A percentile compares a stretch with the other conserved stretches of the same genome.
These are phyloP conservation scores for Rhizopogon vulgaris DNA, from an alignment of 768 basidiomycete species.

Conservation along the genomic window DNA sequence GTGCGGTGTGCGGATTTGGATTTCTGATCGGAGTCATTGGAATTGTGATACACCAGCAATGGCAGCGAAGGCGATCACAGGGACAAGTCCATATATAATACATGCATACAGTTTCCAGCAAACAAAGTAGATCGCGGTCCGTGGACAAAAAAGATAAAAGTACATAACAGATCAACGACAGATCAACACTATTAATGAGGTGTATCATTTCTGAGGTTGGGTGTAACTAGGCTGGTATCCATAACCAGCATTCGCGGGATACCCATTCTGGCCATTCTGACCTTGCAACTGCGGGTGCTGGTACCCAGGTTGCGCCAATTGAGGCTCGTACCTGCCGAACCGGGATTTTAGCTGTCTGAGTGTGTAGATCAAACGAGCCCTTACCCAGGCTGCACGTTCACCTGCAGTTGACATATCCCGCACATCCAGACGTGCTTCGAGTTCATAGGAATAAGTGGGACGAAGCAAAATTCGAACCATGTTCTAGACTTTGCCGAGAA, in stretches of 20 bases:
- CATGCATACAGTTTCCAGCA: not conserved
- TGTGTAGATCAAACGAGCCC: conserved; percentile 13
- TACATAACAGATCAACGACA: not conserved
- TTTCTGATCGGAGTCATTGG: conserved; percentile 30
- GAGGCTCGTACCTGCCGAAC: conserved; percentile 29
- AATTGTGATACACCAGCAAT: conserved; percentile 9
- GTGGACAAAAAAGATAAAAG: not conserved
- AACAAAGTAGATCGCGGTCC: not conserved
- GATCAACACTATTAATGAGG: too few species aligned
- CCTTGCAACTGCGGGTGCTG: conserved; percentile 27
- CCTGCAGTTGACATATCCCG: conserved; percentile 62
- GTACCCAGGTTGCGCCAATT: conserved; percentile 28
- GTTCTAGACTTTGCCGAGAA: conserved; percentile 55
- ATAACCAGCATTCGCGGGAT: conserved; percentile 9
- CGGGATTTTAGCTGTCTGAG: not conserved
- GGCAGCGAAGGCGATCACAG: conserved; percentile 5
- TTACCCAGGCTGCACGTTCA: conserved; percentile 45
- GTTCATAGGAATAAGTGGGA: conserved; percentile 62
- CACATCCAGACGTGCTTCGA: conserved; percentile 65
- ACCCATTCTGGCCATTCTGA: conserved; percentile 5
- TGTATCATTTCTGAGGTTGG: conserved; percentile 11
- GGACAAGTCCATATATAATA: not conserved
- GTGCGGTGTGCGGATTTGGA: conserved; percentile 32
- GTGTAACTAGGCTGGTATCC: conserved; percentile 25
- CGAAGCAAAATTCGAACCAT: conserved; percentile 75